Base-by-base conservation (phyloP, 441 rosid species). In the Capsella rubella region DNA sequence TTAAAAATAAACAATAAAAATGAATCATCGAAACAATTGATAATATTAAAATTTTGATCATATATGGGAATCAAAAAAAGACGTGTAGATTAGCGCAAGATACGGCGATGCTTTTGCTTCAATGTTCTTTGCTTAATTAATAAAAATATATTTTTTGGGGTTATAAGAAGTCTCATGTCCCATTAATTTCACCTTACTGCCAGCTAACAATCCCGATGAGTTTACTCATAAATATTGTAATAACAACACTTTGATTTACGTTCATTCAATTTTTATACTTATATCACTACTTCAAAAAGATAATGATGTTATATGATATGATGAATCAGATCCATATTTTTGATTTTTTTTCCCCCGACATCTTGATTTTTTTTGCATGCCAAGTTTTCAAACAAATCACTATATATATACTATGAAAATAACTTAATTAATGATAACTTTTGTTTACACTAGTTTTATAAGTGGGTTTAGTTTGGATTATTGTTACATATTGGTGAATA, bases 141-240 rank as follows among this genome's bases (percentile, higher is more conserved):
- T 67, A 21, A 60, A 59, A 21, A 21, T 21, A 21, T 55, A 67
- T 73, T 67, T 47, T 65, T 77, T 35, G 32, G 58, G 49, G 3
- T 70, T 65, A 64, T 57, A 76, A 73, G 75, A 76, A 73, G 75
- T 73, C 74, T 68, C 29, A 73, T 21, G 77, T 72, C 81, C 70
- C 70, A 78, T 78, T 78, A 78, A 68, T 69, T 73, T 63, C 81
- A 78, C 62, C 71, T 73, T 72, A 66, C 78, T 64, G 81, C 71
- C 81, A 78, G 78, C 81, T 73, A 78, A 73, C 81, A 78, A 78
- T 73, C 78, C 81, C 81, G 62, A 78, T 68, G 78, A 65, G 37
- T 61, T 54, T 65, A 69, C 76, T 77, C 72, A 59, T 76, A 56
- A 60, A 72, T 78, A 72, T 47, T 71, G 72, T 58, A 42, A 58